phyloP scores from a whole-genome alignment of 208 protist genomes.

The Phytomonas francai region DNA sequence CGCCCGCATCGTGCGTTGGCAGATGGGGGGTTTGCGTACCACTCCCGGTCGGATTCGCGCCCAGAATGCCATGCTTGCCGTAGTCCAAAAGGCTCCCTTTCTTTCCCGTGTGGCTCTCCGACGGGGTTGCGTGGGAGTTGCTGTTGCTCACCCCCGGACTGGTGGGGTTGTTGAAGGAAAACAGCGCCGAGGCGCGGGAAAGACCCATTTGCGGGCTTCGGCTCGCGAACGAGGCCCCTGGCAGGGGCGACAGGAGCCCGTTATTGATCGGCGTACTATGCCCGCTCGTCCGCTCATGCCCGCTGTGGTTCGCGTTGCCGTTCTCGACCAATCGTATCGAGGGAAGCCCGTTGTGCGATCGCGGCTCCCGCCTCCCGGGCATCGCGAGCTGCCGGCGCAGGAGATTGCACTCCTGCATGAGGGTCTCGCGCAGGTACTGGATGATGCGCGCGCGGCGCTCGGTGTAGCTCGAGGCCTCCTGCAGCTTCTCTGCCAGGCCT shows the following conservation, averaged over 20 bases:
- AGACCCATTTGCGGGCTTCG: background rate
- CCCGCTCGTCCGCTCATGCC: background rate
- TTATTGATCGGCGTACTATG: background rate
- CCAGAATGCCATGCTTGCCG: background rate
- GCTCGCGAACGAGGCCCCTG: background rate
- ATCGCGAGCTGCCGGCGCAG: slow-evolving; percentile 69
- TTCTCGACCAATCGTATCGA: background rate
- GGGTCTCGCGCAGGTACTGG: slow-evolving; percentile 75
- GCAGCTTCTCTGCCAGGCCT: slow-evolving; percentile 31
- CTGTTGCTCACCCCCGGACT: background rate
- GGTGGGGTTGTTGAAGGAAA: background rate
- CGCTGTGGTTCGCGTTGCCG: background rate
- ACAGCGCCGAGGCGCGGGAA: background rate
- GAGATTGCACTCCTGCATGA: slow-evolving; percentile 72
- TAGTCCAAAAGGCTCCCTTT: background rate
- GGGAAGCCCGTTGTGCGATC: background rate
- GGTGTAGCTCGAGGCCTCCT: slow-evolving; percentile 48
- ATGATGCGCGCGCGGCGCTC: slow-evolving; percentile 47
- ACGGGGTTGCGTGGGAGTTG: background rate
- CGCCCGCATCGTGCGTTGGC: background rate
- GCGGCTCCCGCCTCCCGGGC: slow-evolving; percentile 32
- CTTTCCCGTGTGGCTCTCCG: background rate
- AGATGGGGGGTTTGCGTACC: background rate
- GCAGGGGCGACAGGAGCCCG: background rate
- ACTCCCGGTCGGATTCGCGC: background rate